Evolutionary conservation across 352 stramenopile species (phyloP), one percentile per base, ranked within the genome.

Genomic region (Phytophthora syringae): DNA sequence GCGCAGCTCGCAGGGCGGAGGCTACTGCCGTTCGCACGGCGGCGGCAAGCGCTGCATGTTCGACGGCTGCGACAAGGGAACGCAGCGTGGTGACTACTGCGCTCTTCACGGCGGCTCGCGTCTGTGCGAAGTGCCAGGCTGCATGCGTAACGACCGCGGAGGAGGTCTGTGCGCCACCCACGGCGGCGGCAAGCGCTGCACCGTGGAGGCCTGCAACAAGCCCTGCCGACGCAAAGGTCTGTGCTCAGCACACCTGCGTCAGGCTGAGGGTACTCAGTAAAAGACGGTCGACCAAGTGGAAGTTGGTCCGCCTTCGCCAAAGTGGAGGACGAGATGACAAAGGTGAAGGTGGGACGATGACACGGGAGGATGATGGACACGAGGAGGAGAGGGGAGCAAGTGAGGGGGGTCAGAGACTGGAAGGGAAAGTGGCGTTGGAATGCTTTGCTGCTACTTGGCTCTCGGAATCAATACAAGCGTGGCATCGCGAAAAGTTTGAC

Each of bases 21-120:
- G 87, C 13, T 93, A 79, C 66, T 97, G 88, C 73, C 84, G 88
- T 20, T 92, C 84, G 36, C 89, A 97, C 72, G 89, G 89, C 44
- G 88, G 89, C 28, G 89, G 89, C 67, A 94, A 96, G 81, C 84
- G 83, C 61, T 97, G 89, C 76, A 85, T 86, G 62, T 84, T 88
- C 48, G 77, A 92, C 36, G 84, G 83, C 32, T 97, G 89, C 59
- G 81, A 88, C 70, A 96, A 96, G 78, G 86, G 88, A 43, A 93
- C 88, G 57, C 88, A 96, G 74, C 88, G 86, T 12, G 89, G 88
- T 44, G 86, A 91, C 66, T 95, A 89, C 67, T 97, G 89, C 45
- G 89, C 88, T 12, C 73, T 91, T 22, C 89, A 96, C 72, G 89
- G 89, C 49, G 89, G 89, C 30, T 93, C 84, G 24, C 88, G 89